These are phyloP conservation scores for Phytophthora pseudosyringae DNA, from an alignment of 352 stramenopile species.

Conservation along the genomic window DNA sequence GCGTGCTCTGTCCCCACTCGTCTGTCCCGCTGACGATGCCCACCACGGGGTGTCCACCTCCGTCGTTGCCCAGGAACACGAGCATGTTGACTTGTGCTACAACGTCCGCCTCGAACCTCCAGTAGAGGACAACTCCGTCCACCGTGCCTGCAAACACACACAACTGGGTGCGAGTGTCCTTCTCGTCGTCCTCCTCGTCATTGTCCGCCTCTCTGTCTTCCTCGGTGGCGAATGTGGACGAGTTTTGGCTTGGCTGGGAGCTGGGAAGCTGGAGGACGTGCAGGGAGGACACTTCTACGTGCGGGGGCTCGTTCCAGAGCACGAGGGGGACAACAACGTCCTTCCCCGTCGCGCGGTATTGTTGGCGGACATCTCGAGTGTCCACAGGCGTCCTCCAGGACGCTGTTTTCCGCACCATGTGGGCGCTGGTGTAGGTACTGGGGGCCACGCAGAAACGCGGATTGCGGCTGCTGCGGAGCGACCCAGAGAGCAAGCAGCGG, in stretches of 20 bases:
- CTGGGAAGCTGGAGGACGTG: constrained; percentile 72
- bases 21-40: constrained; percentile 74
- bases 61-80: constrained; percentile 40
- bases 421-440: background rate
- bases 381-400: constrained; percentile 25
- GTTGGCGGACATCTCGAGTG: constrained; percentile 15
- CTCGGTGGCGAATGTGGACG: constrained; percentile 33
- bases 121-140: constrained; percentile 75
- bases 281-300: constrained; percentile 57
- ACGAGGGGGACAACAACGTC: constrained; percentile 75
- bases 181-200: constrained; percentile 35
- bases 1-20: constrained; percentile 79
- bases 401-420: constrained; percentile 29
- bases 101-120: constrained; percentile 63
- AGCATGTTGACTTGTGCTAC: constrained; percentile 78
- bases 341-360: constrained; percentile 16
- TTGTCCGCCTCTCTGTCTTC: constrained; percentile 45
- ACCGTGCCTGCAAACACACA: constrained; percentile 76
- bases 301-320: constrained; percentile 67
- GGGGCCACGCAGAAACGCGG: background rate
- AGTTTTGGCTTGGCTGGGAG: constrained; percentile 74
- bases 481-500: background rate
- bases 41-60: constrained; percentile 45
- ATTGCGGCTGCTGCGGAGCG: constrained; percentile 10
- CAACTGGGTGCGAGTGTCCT: constrained; percentile 49